Evolutionary conservation across 1,284 basidiomycete species (phyloP).

Genomic region (Ustilago bromivora): DNA sequence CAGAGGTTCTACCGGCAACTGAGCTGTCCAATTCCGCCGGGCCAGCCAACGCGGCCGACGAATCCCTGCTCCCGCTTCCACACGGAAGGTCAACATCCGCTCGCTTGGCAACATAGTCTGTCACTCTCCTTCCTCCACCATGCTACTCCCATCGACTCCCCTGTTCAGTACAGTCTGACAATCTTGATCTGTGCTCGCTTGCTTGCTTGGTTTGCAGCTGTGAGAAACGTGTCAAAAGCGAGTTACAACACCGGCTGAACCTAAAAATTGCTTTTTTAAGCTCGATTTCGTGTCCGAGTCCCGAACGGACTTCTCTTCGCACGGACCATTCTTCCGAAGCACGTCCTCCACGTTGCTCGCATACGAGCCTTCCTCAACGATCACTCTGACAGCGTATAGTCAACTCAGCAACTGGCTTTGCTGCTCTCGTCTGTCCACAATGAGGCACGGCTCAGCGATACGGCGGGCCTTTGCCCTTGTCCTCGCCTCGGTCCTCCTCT

Average conservation of each 20-base stretch:
- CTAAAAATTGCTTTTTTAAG: neutral
- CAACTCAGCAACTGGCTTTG: neutral
- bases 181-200: too few relatives aligned
- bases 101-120: constrained; percentile 1
- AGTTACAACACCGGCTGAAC: too few relatives aligned
- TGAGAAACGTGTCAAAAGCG: too few relatives aligned
- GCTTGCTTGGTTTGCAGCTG: too few relatives aligned
- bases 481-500: constrained; percentile 7
- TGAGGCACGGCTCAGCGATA: constrained; percentile 3
- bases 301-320: neutral
- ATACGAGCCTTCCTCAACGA: neutral
- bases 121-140: neutral
- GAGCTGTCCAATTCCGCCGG: neutral
- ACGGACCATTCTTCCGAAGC: neutral
- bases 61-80: neutral
- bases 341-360: constrained; percentile 1
- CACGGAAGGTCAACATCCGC: constrained; percentile 29
- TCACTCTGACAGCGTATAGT: constrained; percentile 1
- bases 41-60: neutral
- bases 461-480: constrained; percentile 6
- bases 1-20: neutral
- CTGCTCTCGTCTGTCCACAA: constrained; percentile 1
- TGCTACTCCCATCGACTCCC: neutral
- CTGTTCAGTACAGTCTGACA: too few relatives aligned
- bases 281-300: neutral